These are phyloP conservation scores for Betula pendula DNA, from an alignment of 306 rosid genomes.

Conservation along the genomic window DNA sequence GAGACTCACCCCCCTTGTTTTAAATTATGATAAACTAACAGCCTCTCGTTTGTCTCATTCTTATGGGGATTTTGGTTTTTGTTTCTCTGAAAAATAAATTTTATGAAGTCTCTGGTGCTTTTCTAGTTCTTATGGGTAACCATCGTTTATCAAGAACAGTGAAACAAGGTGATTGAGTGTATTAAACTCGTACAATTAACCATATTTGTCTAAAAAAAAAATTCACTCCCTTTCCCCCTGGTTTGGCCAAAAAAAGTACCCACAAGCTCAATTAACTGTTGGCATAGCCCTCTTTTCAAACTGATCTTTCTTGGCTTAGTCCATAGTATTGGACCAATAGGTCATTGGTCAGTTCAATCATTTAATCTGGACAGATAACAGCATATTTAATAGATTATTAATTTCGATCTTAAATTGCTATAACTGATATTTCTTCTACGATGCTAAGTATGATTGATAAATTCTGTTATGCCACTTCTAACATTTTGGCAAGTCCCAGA, in stretches of 20 bases:
- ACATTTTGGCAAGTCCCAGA: not conserved
- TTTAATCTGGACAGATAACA: not conserved
- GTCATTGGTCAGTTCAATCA: not conserved
- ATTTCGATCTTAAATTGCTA: not conserved
- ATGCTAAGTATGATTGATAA: not conserved
- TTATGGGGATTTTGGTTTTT: not conserved
- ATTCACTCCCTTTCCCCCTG: not conserved
- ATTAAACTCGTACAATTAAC: too few relatives aligned
- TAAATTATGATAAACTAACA: not conserved
- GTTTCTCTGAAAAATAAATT: not conserved
- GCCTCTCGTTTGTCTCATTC: not conserved
- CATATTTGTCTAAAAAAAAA: too few relatives aligned
- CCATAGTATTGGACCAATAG: not conserved
- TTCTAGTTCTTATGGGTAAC: not conserved
- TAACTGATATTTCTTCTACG: not conserved
- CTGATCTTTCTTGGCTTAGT: not conserved
- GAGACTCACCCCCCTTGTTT: not conserved
- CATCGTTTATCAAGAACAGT: not conserved
- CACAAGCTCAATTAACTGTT: not conserved
- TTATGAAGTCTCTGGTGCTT: not conserved
- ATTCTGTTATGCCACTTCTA: not conserved
- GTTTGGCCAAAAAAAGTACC: not conserved
- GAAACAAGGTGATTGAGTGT: not conserved
- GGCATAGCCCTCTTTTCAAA: not conserved
- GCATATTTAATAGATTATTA: not conserved